These are phyloP conservation scores for Bipolaris bicolor DNA, from an alignment of 2,329 filamentous ascomycete species.

Conservation along the genomic window DNA sequence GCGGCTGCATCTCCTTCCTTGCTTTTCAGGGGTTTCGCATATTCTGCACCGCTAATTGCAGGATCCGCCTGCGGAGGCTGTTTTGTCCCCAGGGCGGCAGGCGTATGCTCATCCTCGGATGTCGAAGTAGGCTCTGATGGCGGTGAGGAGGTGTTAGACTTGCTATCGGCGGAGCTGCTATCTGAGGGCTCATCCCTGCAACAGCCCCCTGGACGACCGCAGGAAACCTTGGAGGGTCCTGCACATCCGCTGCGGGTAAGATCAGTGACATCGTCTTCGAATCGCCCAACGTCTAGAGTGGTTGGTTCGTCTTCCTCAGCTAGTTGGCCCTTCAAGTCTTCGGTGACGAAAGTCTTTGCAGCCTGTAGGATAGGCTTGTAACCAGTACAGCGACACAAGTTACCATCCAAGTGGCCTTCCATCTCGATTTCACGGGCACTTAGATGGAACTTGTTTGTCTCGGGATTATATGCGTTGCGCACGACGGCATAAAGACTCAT, in stretches of 20 bases:
- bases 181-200: slow-evolving; percentile 44
- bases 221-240: slow-evolving; percentile 38
- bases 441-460: slow-evolving; percentile 43
- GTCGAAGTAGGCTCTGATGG: slow-evolving; percentile 36
- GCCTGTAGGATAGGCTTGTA: slow-evolving; percentile 93
- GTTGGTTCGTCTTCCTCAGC: slow-evolving; percentile 53
- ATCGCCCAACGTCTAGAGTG: slow-evolving; percentile 56
- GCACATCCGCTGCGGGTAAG: slow-evolving; percentile 32
- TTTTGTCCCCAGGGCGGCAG: slow-evolving; percentile 31
- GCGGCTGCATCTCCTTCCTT: slow-evolving; percentile 31
- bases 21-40: slow-evolving; percentile 46
- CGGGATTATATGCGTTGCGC: slow-evolving; percentile 64
- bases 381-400: slow-evolving; percentile 90
- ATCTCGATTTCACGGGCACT: slow-evolving; percentile 47
- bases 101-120: slow-evolving; percentile 39
- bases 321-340: slow-evolving; percentile 54
- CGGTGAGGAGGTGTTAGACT: slow-evolving; percentile 36
- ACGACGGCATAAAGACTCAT: slow-evolving; percentile 90
- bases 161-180: slow-evolving; percentile 36
- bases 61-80: slow-evolving; percentile 30
- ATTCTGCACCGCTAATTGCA: slow-evolving; percentile 38
- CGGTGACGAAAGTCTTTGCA: slow-evolving; percentile 80
- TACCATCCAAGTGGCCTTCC: slow-evolving; percentile 76
- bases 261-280: slow-evolving; percentile 36
- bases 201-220: slow-evolving; percentile 47